A percentile compares a stretch with the other conserved stretches of the same genome.
Conservation (phyloP, 257 asterid species). For the Ophiorrhiza pumila region DNA sequence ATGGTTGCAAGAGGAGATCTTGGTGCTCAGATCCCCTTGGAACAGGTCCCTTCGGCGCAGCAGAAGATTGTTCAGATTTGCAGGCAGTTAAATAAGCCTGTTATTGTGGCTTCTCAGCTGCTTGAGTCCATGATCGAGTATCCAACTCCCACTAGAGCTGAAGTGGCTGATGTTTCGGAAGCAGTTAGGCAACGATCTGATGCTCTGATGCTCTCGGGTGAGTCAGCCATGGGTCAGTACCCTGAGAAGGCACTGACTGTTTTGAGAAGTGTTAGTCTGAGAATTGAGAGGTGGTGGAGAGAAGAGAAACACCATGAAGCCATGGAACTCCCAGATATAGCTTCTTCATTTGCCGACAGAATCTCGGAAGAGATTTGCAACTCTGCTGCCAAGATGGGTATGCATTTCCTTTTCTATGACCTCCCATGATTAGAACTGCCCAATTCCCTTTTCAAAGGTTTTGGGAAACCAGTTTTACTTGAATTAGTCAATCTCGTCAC, state of each 20-base stretch:
- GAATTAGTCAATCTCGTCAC: background rate
- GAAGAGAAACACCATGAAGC: constrained; percentile 78
- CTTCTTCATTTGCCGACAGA: constrained; percentile 75
- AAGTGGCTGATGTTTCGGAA: constrained; percentile 98
- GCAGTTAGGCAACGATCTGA: constrained; percentile 95
- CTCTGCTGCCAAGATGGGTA: constrained; percentile 99
- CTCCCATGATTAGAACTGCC: background rate
- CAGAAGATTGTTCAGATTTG: constrained; percentile 82
- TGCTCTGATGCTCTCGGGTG: constrained; percentile 98
- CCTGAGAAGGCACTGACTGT: constrained; percentile 97
- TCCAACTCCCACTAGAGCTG: constrained; percentile 99
- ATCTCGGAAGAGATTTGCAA: constrained; percentile 97
- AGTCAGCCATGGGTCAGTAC: constrained; percentile 98
- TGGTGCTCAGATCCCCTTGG: constrained; percentile 97
- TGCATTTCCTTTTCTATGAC: constrained; percentile 19
- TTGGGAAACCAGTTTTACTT: background rate
- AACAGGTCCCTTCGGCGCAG: constrained; percentile 97
- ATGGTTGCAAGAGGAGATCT: constrained; percentile 99
- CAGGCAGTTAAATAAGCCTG: constrained; percentile 87
- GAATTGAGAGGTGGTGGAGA: constrained; percentile 99
- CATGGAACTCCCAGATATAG: constrained; percentile 71
- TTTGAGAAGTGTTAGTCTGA: constrained; percentile 85
- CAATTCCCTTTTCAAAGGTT: constrained; percentile 1
- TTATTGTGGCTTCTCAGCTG: constrained; percentile 92
- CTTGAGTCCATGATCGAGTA: constrained; percentile 99